Conservation (phyloP, 106 monocot species). For the Amphibolis antarctica region DNA sequence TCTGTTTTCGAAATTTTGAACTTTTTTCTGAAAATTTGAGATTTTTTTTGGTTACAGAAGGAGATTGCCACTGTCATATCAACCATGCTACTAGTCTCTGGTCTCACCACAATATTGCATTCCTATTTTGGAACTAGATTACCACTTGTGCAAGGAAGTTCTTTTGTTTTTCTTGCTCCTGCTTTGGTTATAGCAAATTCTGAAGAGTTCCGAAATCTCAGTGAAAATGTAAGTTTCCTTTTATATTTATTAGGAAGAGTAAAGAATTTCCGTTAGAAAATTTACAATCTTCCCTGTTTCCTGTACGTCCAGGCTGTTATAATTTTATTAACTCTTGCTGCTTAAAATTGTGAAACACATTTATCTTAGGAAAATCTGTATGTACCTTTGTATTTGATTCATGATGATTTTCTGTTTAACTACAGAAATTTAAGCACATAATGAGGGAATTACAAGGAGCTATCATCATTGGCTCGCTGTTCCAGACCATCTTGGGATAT, state of each 20-base stretch:
- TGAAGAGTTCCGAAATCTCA: conserved; percentile 90
- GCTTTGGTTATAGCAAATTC: conserved; percentile 89
- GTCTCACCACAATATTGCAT: conserved; percentile 83
- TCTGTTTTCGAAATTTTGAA: background rate
- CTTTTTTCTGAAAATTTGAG: background rate
- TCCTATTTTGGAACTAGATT: conserved; percentile 78
- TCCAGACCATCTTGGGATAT: conserved; percentile 81
- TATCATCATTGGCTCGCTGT: conserved; percentile 82
- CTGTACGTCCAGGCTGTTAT: too few relatives aligned
- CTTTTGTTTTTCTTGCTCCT: conserved; percentile 92
- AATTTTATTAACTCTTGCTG: too few relatives aligned
- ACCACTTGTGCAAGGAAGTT: conserved; percentile 96
- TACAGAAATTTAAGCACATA: conserved; percentile 97
- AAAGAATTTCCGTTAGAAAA: too few relatives aligned
- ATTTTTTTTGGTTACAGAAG: conserved; percentile 38
- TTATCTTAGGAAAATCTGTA: background rate
- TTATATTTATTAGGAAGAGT: background rate
- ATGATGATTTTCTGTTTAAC: background rate
- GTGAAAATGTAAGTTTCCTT: conserved; percentile 70
- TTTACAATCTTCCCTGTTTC: too few relatives aligned
- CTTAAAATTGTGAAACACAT: too few relatives aligned
- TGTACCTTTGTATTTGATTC: background rate
- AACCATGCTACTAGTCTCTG: conserved; percentile 84
- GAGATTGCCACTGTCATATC: conserved; percentile 93
- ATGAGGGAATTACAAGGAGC: conserved; percentile 98